phyloP scores from a whole-genome alignment of 768 basidiomycete genomes.

The Lactarius deliciosus region DNA sequence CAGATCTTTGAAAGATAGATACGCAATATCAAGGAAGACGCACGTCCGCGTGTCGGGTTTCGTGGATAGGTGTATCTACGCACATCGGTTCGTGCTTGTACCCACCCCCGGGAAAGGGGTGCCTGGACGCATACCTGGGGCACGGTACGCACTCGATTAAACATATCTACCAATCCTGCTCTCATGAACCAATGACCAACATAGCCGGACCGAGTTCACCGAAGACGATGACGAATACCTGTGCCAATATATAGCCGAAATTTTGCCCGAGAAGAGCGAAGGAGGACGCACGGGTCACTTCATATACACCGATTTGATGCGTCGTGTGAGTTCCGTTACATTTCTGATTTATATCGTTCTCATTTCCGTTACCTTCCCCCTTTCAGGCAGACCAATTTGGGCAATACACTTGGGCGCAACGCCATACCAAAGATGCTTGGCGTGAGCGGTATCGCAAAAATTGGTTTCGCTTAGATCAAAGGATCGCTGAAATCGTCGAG shows the following conservation, averaged over 20 bases:
- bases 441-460: conserved; percentile 33
- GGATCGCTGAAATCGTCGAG: conserved; percentile 27
- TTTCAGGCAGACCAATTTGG: conserved; percentile 16
- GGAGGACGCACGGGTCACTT: conserved; percentile 23
- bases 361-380: neutral
- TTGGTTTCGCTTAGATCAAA: conserved; percentile 20
- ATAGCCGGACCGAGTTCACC: conserved; percentile 22
- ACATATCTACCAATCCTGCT: neutral
- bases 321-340: conserved; percentile 15
- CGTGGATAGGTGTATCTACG: conserved; percentile 22
- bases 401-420: conserved; percentile 27
- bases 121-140: conserved; percentile 7
- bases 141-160: conserved; percentile 13
- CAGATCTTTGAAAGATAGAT: conserved; percentile 21
- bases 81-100: conserved; percentile 16
- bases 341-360: neutral
- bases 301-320: conserved; percentile 24
- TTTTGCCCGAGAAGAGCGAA: conserved; percentile 19
- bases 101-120: conserved; percentile 2
- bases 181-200: neutral
- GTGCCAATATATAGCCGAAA: conserved; percentile 22
- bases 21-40: conserved; percentile 21
- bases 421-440: conserved; percentile 31
- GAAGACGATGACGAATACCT: conserved; percentile 20
- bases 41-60: conserved; percentile 28